Evolutionary conservation across 495 filamentous ascomycete species (phyloP).

Genomic region (Penicillium angulare): DNA sequence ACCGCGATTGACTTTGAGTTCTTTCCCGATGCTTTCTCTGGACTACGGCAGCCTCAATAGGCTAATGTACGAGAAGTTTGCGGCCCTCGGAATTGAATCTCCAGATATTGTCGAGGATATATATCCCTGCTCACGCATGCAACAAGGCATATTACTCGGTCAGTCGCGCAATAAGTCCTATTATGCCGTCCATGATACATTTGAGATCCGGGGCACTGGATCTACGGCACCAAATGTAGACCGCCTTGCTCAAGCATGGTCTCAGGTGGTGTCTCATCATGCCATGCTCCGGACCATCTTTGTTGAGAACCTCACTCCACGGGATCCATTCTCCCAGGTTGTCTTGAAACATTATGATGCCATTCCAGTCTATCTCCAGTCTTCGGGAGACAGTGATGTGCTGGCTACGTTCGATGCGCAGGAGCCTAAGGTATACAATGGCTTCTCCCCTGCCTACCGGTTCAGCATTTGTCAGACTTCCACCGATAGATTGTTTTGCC

Average conservation of each 20-base stretch:
- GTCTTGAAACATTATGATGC: conserved; percentile 44
- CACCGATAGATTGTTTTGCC: conserved; percentile 42
- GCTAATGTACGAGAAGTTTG: conserved; percentile 43
- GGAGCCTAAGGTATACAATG: conserved; percentile 32
- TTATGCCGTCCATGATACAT: conserved; percentile 62
- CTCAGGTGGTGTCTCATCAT: conserved; percentile 48
- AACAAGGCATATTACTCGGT: conserved; percentile 65
- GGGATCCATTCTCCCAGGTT: conserved; percentile 48
- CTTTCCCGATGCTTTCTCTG: conserved; percentile 61
- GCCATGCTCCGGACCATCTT: conserved; percentile 53
- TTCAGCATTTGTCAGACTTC: conserved; percentile 47
- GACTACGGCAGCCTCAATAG: conserved; percentile 55
- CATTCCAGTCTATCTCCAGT: conserved; percentile 33
- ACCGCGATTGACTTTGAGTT: conserved; percentile 56
- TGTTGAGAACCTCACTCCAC: conserved; percentile 43
- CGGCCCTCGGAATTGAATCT: conserved; percentile 45
- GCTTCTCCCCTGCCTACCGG: conserved; percentile 44
- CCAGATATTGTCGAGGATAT: conserved; percentile 54
- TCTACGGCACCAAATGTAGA: conserved; percentile 30
- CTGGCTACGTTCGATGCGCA: conserved; percentile 33
- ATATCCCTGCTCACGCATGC: conserved; percentile 67
- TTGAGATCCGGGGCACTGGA: conserved; percentile 47
- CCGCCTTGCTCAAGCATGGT: conserved; percentile 46
- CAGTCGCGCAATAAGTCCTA: conserved; percentile 54
- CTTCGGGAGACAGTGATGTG: conserved; percentile 29